phyloP scores from a whole-genome alignment of 805 yeast genomes.

The Pichia phayaonensis region DNA sequence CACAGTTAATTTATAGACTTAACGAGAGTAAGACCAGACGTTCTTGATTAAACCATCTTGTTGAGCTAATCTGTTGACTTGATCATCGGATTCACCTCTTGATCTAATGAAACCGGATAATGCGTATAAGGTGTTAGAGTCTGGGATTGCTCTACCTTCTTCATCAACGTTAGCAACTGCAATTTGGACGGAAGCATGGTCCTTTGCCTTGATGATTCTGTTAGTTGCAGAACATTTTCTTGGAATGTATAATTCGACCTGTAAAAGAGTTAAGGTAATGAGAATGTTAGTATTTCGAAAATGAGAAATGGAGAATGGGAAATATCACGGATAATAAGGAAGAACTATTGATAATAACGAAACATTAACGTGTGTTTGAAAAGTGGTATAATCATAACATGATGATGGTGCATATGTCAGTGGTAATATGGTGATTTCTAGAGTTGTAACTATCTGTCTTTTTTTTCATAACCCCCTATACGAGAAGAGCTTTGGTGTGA shows the following conservation, averaged over 20 bases:
- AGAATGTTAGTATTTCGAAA: constrained; percentile 11
- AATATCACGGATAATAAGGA: neutral
- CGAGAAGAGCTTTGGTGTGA: no score
- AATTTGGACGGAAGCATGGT: constrained; percentile 98
- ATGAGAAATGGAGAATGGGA: no score
- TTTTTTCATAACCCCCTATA: no score
- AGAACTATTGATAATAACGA: neutral
- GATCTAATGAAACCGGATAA: constrained; percentile 95
- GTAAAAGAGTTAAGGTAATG: constrained; percentile 7
- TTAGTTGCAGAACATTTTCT: constrained; percentile 99
- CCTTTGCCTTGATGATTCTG: constrained; percentile 99
- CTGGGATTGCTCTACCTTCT: constrained; percentile 90
- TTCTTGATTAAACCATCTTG: constrained; percentile 96
- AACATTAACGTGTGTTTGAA: no score
- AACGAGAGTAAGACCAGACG: constrained; percentile 93
- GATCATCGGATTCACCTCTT: constrained; percentile 99
- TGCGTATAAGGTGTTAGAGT: constrained; percentile 90
- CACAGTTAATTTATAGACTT: constrained; percentile 26
- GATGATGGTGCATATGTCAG: no score
- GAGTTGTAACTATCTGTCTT: no score
- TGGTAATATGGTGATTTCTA: no score
- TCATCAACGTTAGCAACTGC: constrained; percentile 98
- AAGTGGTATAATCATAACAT: no score
- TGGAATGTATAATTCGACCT: constrained; percentile 99
- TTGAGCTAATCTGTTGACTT: constrained; percentile 98